Evolutionary conservation across 305 asterid species (phyloP), one percentile per base, ranked within the genome.

Genomic region (Fraxinus albicans): DNA sequence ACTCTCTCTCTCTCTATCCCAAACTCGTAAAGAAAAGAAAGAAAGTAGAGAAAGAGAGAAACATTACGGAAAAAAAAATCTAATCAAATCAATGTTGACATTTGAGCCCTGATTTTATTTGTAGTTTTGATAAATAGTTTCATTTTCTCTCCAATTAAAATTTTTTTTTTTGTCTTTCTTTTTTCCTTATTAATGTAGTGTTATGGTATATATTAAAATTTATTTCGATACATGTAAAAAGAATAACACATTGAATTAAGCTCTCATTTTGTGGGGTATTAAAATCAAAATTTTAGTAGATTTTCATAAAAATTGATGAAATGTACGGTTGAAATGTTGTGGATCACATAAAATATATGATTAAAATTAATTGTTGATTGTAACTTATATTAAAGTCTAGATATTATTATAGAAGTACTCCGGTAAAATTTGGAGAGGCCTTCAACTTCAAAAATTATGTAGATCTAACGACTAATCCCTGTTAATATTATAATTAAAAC

Each of bases 1-100:
- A 87, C 92, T 86, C 92, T 77, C 0, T n/a, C 33, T 63, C 29
- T 3, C 13, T 25, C 33, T 2, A 2, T 8, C 34, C 1, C 31
- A 1, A n/a, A 6, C 63, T 44, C 23, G 31, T 33, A 42, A 47
- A 65, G 27, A 27, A 8, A 29, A 70, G 12, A 76, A 47, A 70
- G 53, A 40, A 17, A 21, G 17, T 21, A 75, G 40, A 40, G 15
- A 76, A 27, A 74, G 67, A 60, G 47, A 70, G 53, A 63, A 9
- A 38, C 34, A 17, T 70, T 72, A 2, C 74, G 31, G 36, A 2
- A 55, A 13, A 50, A 9, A 63, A n/a, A 63, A 2, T 36, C 40
- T 6, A 36, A 36, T 36, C 10, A 19, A 40, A 34, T 25, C 74
- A 13, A 3, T 25, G 74, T 67, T 67, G 34, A 25, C 73, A 23